Percentiles rank a stretch among this genome's conserved stretches.
These are phyloP conservation scores for Calonectria pseudoreteaudii DNA, from an alignment of 2,329 filamentous ascomycete genomes.

Conservation along the genomic window DNA sequence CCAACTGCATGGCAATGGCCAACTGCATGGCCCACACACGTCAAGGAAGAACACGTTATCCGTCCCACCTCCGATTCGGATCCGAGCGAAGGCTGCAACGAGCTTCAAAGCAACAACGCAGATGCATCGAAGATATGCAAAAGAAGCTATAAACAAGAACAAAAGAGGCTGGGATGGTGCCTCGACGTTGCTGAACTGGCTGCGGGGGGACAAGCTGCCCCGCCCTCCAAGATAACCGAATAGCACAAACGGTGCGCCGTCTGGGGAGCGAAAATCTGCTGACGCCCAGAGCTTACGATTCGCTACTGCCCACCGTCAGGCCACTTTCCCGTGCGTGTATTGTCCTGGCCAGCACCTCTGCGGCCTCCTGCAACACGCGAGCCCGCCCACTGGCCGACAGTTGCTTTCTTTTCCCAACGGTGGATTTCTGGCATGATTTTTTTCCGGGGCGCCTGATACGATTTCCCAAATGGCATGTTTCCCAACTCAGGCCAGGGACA, in stretches of 20 bases:
- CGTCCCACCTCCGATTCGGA: slow-evolving; percentile 4
- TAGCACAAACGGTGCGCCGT: background rate
- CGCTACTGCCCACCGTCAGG: slow-evolving; percentile 20
- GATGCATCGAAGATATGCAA: background rate
- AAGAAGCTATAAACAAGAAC: background rate
- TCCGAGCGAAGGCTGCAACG: background rate
- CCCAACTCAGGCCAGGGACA: slow-evolving; percentile 6
- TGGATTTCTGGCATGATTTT: slow-evolving; percentile 26
- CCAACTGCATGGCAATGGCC: background rate
- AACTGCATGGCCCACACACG: background rate
- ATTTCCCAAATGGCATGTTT: slow-evolving; percentile 17
- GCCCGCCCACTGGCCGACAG: background rate
- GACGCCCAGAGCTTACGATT: slow-evolving; percentile 25
- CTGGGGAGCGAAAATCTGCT: slow-evolving; percentile 25
- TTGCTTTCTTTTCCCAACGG: background rate
- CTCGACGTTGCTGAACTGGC: background rate
- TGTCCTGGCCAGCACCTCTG: background rate
- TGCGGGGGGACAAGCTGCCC: slow-evolving; percentile 7
- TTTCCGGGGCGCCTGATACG: slow-evolving; percentile 22
- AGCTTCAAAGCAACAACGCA: background rate
- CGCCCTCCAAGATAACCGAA: slow-evolving; percentile 21
- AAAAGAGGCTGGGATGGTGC: slow-evolving; percentile 11
- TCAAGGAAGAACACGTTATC: background rate
- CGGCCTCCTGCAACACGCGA: background rate
- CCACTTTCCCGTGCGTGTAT: slow-evolving; percentile 16